A percentile compares a stretch with the other conserved stretches of the same genome.
These are phyloP conservation scores for Penicillium waksmanii DNA, from an alignment of 495 filamentous ascomycete species.

Conservation along the genomic window DNA sequence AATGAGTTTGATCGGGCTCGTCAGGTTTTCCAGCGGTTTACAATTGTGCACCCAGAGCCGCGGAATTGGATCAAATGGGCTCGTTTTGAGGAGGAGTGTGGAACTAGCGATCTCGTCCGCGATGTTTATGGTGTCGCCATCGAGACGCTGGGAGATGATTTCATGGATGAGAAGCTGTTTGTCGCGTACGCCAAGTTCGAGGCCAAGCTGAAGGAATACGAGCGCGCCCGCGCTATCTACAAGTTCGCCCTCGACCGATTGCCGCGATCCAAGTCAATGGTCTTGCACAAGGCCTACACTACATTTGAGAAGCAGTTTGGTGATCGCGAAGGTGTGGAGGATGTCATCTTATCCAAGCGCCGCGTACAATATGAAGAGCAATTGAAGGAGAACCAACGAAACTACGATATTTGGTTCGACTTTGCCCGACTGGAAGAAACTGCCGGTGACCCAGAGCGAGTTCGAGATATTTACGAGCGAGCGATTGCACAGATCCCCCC, in stretches of 20 bases:
- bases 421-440: conserved; percentile 90
- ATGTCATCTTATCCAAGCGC: conserved; percentile 92
- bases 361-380: conserved; percentile 93
- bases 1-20: conserved; percentile 84
- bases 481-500: conserved; percentile 96
- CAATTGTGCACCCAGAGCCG: conserved; percentile 91
- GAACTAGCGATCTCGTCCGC: conserved; percentile 85
- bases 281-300: conserved; percentile 89
- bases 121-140: conserved; percentile 91
- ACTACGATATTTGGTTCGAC: conserved; percentile 97
- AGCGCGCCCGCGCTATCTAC: conserved; percentile 94
- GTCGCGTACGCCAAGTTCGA: conserved; percentile 92
- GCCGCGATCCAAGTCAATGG: conserved; percentile 81
- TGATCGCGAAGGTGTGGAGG: conserved; percentile 90
- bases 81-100: conserved; percentile 93
- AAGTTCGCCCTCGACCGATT: conserved; percentile 94
- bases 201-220: conserved; percentile 90
- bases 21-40: conserved; percentile 87
- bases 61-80: conserved; percentile 99
- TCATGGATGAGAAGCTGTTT: conserved; percentile 95
- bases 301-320: conserved; percentile 98
- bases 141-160: conserved; percentile 90
- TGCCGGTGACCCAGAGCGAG: conserved; percentile 74
- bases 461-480: conserved; percentile 92
- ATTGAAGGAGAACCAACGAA: conserved; percentile 87